A percentile compares a stretch with the other conserved stretches of the same genome.
phyloP scores from a whole-genome alignment of 1,284 basidiomycete species.

The Cryptococcus sp. region DNA sequence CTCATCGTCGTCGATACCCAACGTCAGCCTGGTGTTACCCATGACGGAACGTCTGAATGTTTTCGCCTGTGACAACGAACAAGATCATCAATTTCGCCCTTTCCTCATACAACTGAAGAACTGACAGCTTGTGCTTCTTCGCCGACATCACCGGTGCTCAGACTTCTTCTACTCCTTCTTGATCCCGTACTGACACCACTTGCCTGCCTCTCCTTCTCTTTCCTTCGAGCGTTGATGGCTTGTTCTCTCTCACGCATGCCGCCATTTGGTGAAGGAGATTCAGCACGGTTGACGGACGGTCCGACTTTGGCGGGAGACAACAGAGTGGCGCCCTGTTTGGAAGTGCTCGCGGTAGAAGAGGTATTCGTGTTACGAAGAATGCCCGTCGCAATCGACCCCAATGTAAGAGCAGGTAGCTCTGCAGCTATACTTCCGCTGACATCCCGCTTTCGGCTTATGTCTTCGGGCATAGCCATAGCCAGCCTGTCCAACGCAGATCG shows the following conservation, averaged over 20 bases:
- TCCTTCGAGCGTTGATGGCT: constrained; percentile 69
- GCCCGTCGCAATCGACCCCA: constrained; percentile 9
- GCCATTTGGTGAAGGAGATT: constrained; percentile 7
- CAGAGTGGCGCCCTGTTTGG: constrained; percentile 8
- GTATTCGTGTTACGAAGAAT: constrained; percentile 16
- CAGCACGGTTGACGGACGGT: neutral
- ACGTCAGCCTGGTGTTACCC: constrained; percentile 35
- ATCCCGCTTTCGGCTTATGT: constrained; percentile 7
- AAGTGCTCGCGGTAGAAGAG: constrained; percentile 1
- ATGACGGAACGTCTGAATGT: constrained; percentile 14
- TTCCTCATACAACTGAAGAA: no score
- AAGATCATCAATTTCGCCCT: no score
- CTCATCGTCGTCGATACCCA: constrained; percentile 44
- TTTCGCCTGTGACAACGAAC: constrained; percentile 10
- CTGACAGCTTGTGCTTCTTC: constrained; percentile 23
- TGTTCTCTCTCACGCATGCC: constrained; percentile 60
- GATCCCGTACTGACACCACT: constrained; percentile 21
- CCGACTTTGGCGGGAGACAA: constrained; percentile 11
- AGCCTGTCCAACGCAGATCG: constrained; percentile 47
- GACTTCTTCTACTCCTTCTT: constrained; percentile 40
- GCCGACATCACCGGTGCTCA: constrained; percentile 44
- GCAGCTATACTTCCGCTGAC: constrained; percentile 20
- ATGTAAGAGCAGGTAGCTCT: constrained; percentile 16
- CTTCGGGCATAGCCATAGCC: constrained; percentile 5
- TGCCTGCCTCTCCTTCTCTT: constrained; percentile 55